Base-by-base conservation (phyloP, 202 grass and related monocot species). In the Zizania palustris region DNA sequence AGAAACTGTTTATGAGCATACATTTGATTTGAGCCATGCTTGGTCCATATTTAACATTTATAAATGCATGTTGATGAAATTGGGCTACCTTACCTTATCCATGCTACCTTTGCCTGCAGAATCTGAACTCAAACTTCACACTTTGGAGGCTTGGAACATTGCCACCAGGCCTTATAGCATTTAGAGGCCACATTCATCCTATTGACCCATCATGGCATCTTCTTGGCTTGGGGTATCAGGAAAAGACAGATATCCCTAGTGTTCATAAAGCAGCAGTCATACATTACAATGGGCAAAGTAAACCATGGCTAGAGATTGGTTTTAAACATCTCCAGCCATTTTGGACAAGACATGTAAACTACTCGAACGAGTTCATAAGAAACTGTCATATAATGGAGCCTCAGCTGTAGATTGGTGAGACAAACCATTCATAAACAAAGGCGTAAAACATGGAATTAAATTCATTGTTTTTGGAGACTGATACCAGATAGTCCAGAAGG, bases 71-170 rank as follows among this genome's bases (percentile, higher is more conserved):
- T 21, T 49, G 19, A 15, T 28, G 44, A 76, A 45, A 55, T 70
- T 48, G 54, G 74, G 67, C 40, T 55, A 19, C 35, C 5, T 38
- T 71, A 40, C 72, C 64, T 75, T 48, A 59, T 39, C 15, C 43
- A 53, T 67, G 37, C 18, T 74, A 34, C 77, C 51, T 65, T 80
- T 77, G 22, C 49, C 33, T 86, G 82, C 82, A 99, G 96, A 99
- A 99, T 91, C 88, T 96, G 69, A 96, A 91, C 69, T 96, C 96
- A 70, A 91, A 96, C 76, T 91, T 96, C 63, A 84, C 92, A 43
- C 86, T 99, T 76, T 99, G 96, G 96, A 99, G 91, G 90, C 96
- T 99, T 79, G 96, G 92, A 80, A 99, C 96, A 66, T 87, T 99
- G 73, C 96, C 96, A 63, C 96, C 96, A 10, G 96, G 92, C 11